Base-by-base conservation (phyloP, 805 yeast species). In the Starmerella bacillaris region DNA sequence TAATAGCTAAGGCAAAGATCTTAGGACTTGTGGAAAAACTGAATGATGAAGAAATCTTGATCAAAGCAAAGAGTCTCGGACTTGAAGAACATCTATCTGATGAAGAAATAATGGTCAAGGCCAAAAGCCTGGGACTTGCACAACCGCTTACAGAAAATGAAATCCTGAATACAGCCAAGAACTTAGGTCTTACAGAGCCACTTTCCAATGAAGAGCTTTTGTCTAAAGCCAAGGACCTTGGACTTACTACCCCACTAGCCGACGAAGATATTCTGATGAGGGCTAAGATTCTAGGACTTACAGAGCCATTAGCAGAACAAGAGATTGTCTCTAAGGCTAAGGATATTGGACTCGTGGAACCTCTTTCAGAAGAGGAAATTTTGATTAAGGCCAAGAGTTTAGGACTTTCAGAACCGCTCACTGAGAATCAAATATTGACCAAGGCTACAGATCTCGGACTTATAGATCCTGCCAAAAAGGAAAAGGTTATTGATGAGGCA, bases 361-460 rank as follows among this genome's bases (percentile, higher is more conserved):
- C 35, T 9, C 18, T 20, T 5, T 11, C 19, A 4, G 35, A 38
- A 5, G 30, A 21, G 12, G 32, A 34, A 24, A n/a, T 38, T 21
- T 9, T 22, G 4, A 18, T 18, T 12, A 14, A 16, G 22, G 40
- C 40, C 3, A 16, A 34, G 18, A 92, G 84, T 2, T 60, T 76
- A 44, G 64, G 68, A 46, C 57, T 80, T 37, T 92, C 89, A 1
- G 54, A 65, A 4, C 44, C 44, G 6, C 28, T 24, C 3, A 17
- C 33, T 6, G 33, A 37, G 4, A 35, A 18, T 4, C 36, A 36
- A n/a, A 24, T 36, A 15, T 19, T 14, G 5, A n/a, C 24, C 3
- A 18, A 20, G 15, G 37, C 34, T 5, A 19, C 11, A 14, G 18
- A 6, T 6, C 12, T 29, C 15, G 31, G 21, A n/a, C 11, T 24